Percentiles rank a stretch among this genome's conserved stretches.
These are phyloP conservation scores for Penicillium glabrum DNA, from an alignment of 2,329 filamentous ascomycete genomes.

Conservation along the genomic window DNA sequence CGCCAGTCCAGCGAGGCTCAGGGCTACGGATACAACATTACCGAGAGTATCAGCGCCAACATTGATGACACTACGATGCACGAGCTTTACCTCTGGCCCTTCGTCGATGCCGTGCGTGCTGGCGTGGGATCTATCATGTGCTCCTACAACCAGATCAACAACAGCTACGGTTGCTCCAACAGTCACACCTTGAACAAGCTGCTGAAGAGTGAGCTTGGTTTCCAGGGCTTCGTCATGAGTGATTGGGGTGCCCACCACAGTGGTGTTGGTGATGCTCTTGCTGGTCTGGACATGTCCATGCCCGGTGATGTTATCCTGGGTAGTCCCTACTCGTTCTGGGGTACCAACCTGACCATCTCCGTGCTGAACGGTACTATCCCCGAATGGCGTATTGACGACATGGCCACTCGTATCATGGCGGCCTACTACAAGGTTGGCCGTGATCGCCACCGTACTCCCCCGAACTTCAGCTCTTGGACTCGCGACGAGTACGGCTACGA, in stretches of 20 bases:
- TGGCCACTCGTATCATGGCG: constrained; percentile 77
- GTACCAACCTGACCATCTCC: constrained; percentile 80
- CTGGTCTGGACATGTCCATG: constrained; percentile 81
- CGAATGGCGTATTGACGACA: constrained; percentile 85
- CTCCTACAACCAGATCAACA: constrained; percentile 71
- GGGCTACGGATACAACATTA: constrained; percentile 62
- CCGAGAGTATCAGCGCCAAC: constrained; percentile 61
- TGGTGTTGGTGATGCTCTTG: constrained; percentile 64
- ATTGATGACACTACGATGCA: constrained; percentile 65
- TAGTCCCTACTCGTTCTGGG: constrained; percentile 73
- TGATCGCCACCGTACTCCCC: constrained; percentile 51
- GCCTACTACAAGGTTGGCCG: constrained; percentile 65
- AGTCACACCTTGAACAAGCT: constrained; percentile 60
- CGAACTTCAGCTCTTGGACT: constrained; percentile 91
- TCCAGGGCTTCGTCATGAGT: constrained; percentile 67
- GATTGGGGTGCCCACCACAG: constrained; percentile 80
- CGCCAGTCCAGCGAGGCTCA: constrained; percentile 61
- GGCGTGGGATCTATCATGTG: constrained; percentile 70
- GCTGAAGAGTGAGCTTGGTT: constrained; percentile 72
- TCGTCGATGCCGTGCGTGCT: constrained; percentile 66
- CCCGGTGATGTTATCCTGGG: constrained; percentile 79
- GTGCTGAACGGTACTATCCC: constrained; percentile 88
- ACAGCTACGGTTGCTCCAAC: constrained; percentile 67
- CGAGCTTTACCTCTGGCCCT: constrained; percentile 67
- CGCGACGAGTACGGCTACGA: constrained; percentile 69